Evolutionary conservation across 2,329 filamentous ascomycete genomes (phyloP), one percentile per base, ranked within the genome.

Genomic region (Sordariomycetes sp.): DNA sequence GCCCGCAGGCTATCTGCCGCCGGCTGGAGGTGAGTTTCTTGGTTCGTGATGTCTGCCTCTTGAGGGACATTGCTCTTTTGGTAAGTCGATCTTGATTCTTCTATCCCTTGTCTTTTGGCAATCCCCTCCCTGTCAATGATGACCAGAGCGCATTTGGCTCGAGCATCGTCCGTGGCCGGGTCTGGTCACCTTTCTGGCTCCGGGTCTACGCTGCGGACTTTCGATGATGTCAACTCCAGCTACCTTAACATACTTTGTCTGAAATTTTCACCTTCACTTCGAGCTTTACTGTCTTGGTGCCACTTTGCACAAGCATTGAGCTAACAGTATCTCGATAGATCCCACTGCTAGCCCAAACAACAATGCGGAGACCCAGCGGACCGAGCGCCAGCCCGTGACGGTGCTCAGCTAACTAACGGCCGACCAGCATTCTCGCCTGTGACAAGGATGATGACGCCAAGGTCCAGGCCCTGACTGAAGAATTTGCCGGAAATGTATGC

Each of bases 91-190:
- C 57, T 28, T 28, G 55, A 52, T 60, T 54, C 45, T 58, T 60
- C 57, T 35, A n/a, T n/a, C n/a, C n/a, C 51, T 15, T 12, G n/a
- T 25, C 48, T 6, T 50, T 20, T 24, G 22, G 10, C 36, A 17
- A 12, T 50, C 56, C 48, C 54, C 59, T 60, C 59, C 58, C 57
- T 59, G 65, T 72, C 62, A 70, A 90, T 95, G 92, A 97, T 97
- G 92, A 97, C 92, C 90, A 92, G 92, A 97, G 92, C 91, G 92
- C 92, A 97, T 97, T 97, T 97, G 92, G 92, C 92, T 97, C 90
- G 92, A 97, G 92, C 80, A 95, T 90, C 83, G 84, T 77, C 73
- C 76, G 78, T 75, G 75, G 69, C 72, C 66, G 72, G 45, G 73
- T 76, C 76, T 77, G 77, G 73, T 75, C 73, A 77, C 86, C 87